Base-by-base conservation (phyloP, 1,284 basidiomycete species). In the Polyporus tsugae region DNA sequence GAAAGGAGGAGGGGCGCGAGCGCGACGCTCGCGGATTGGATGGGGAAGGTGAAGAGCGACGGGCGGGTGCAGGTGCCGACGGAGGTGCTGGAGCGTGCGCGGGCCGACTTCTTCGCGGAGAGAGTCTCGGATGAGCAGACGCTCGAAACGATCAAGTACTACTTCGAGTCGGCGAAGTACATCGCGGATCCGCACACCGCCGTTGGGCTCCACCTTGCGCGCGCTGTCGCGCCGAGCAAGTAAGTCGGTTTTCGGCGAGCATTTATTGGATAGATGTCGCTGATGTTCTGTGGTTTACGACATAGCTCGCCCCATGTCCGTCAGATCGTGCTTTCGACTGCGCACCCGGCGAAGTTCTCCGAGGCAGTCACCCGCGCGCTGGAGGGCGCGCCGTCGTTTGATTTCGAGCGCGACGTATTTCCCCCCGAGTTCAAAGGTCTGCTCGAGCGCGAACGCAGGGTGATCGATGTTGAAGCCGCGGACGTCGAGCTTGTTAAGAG, bases 341-440 rank as follows among this genome's bases (percentile, higher is more conserved):
- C 97, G 0, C 98, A 99, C 79, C 97, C 97, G 0, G 97, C 98
- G 74, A 99, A 99, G 81, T 99, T 99, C 84, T 93, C 94, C 15
- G 94, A 95, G 66, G 97, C 98, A 0, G 97, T 99, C 65, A 92
- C 92, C 19, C 86, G 85, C 49, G 95, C 95, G 0, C 85, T 97
- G 17, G 77, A 83, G 10, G 76, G 76, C 22, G 78, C 83, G 49
- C 76, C 87, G 1, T 75, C 80, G 5, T 97, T 98, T 83, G 81
- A 95, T 81, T 97, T 98, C 73, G 88, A 92, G 68, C 83, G 84
- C 25, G 89, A 95, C 69, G 91, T 96, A 7, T 85, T 96, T 39
- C 95, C 95, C 1, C 81, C 85, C 4, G 94, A 96, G 80, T 95
- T 98, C 76, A 86, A 88, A 44, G 92, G 93, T 2, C 82, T 98